These are phyloP conservation scores for Arthrobotrys iridis DNA, from an alignment of 2,329 filamentous ascomycete genomes.

Conservation along the genomic window DNA sequence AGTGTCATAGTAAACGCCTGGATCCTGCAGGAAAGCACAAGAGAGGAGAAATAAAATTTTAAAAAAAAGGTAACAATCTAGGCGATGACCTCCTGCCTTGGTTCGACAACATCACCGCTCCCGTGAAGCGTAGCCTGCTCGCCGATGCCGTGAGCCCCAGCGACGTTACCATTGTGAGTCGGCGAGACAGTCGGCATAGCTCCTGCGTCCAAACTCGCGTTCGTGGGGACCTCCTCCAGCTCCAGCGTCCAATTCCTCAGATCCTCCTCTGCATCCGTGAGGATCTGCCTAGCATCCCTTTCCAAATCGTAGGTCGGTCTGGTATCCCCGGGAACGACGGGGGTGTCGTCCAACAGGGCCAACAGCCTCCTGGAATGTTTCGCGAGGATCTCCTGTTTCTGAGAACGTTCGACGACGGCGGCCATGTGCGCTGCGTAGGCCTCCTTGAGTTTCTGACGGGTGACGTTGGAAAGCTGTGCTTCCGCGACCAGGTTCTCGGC, in stretches of 20 bases:
- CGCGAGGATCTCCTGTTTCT: constrained; percentile 95
- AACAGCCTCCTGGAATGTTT: constrained; percentile 87
- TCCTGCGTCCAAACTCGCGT: constrained; percentile 64
- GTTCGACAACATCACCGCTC: not conserved
- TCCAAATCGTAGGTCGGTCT: constrained; percentile 73
- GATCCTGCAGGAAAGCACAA: no score
- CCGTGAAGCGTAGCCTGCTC: constrained; percentile 5
- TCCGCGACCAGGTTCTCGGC: constrained; percentile 96
- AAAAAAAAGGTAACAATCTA: constrained; percentile 1
- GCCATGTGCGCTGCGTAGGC: constrained; percentile 88
- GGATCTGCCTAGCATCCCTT: constrained; percentile 78
- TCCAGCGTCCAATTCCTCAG: constrained; percentile 76
- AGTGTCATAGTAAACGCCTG: not conserved
- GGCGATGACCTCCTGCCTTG: constrained; percentile 37
- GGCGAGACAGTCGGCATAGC: constrained; percentile 59
- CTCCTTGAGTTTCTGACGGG: constrained; percentile 94
- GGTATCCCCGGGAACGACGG: constrained; percentile 84
- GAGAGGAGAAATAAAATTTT: not conserved
- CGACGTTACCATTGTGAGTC: not conserved
- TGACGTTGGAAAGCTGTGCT: constrained; percentile 96
- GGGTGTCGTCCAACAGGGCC: constrained; percentile 85
- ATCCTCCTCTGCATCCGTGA: constrained; percentile 92
- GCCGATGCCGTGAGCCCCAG: not conserved
- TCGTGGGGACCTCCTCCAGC: constrained; percentile 68
- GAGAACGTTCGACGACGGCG: constrained; percentile 91